A percentile compares a stretch with the other conserved stretches of the same genome.
These are phyloP conservation scores for Cornus florida DNA, from an alignment of 148 eudicot genomes.

Conservation along the genomic window DNA sequence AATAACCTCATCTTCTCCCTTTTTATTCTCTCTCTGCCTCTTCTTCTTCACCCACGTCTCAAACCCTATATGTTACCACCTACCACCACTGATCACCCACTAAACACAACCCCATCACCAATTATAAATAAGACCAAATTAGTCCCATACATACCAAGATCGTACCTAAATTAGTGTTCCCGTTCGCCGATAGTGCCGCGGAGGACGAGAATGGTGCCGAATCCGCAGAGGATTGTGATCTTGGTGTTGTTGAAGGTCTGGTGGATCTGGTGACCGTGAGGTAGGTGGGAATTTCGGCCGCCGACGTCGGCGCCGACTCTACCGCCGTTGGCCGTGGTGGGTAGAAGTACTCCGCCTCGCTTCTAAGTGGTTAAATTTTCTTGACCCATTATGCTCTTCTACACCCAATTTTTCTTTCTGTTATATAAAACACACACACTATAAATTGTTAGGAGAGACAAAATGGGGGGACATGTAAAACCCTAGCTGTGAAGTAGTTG, in stretches of 20 bases:
- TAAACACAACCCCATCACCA: too few species aligned
- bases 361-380: constrained; percentile 33
- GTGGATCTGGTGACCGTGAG: constrained; percentile 46
- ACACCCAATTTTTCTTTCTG: too few species aligned
- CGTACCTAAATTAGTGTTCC: too few species aligned
- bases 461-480: not conserved
- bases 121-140: too few species aligned
- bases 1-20: too few species aligned
- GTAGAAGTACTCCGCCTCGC: not conserved
- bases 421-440: not conserved
- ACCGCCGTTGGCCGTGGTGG: constrained; percentile 31
- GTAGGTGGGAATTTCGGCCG: constrained; percentile 18
- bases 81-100: too few species aligned
- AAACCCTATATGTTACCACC: too few species aligned
- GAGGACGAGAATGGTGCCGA: constrained; percentile 82
- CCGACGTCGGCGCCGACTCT: not conserved
- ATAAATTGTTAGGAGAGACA: not conserved
- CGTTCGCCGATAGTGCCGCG: constrained; percentile 90
- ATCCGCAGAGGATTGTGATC: constrained; percentile 78
- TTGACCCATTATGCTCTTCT: constrained; percentile 32
- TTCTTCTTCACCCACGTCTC: too few species aligned
- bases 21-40: too few species aligned
- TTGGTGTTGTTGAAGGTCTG: constrained; percentile 72
- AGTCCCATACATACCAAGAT: too few species aligned
- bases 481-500: not conserved